These are phyloP conservation scores for Aspergillus hiratsukae DNA, from an alignment of 2,329 filamentous ascomycete species.

Conservation along the genomic window DNA sequence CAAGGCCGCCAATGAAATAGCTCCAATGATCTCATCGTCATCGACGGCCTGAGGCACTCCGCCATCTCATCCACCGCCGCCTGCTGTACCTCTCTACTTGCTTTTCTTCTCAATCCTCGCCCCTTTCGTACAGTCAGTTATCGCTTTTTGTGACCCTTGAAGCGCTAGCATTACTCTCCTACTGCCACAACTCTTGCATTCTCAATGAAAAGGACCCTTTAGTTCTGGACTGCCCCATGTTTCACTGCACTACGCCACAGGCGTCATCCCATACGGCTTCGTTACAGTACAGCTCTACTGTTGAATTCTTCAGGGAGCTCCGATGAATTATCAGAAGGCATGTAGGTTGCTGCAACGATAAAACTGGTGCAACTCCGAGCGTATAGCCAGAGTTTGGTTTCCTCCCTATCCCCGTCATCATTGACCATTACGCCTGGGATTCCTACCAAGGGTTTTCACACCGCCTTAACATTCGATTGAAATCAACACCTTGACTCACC, in stretches of 20 bases:
- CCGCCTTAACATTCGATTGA: background rate
- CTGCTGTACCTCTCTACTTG: background rate
- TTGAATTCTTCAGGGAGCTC: background rate
- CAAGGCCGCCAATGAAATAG: background rate
- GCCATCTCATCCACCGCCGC: background rate
- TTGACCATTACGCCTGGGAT: background rate
- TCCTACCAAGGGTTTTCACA: background rate
- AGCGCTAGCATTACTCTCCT: background rate
- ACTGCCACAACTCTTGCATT: background rate
- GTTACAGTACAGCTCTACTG: background rate
- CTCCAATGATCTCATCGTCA: background rate
- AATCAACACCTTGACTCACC: slow-evolving; percentile 1
- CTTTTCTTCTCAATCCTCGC: background rate
- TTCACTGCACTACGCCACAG: slow-evolving; percentile 14
- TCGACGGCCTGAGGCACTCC: background rate
- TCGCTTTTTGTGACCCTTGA: background rate
- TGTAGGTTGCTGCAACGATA: slow-evolving; percentile 7
- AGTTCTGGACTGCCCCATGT: slow-evolving; percentile 10
- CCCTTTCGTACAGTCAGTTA: background rate
- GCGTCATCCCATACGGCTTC: slow-evolving; percentile 7
- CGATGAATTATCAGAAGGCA: slow-evolving; percentile 14
- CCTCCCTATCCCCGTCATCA: background rate
- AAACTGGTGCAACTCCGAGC: slow-evolving; percentile 4
- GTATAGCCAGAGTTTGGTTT: slow-evolving; percentile 1
- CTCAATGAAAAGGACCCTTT: slow-evolving; percentile 2